These are phyloP conservation scores for Kregervanrija delftensis DNA, from an alignment of 805 yeast species.

Conservation along the genomic window DNA sequence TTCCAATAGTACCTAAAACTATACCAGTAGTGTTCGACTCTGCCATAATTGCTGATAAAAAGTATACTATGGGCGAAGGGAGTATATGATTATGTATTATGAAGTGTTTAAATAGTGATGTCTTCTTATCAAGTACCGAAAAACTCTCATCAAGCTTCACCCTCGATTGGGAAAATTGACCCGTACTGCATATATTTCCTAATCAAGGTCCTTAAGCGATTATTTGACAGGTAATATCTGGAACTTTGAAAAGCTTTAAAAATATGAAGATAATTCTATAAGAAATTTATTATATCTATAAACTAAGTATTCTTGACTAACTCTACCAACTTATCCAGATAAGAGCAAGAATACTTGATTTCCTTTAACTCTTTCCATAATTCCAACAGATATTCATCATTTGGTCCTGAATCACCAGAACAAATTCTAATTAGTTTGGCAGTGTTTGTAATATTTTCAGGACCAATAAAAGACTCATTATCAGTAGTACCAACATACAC, in stretches of 20 bases:
- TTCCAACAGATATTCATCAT: slow-evolving; percentile 58
- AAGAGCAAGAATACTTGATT: slow-evolving; percentile 36
- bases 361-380: slow-evolving; percentile 44
- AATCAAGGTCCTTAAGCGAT: too few relatives aligned
- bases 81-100: background rate
- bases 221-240: too few relatives aligned
- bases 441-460: slow-evolving; percentile 53
- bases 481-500: slow-evolving; percentile 81
- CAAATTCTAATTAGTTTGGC: slow-evolving; percentile 52
- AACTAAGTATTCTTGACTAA: slow-evolving; percentile 1
- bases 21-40: slow-evolving; percentile 46
- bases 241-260: too few relatives aligned
- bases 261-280: too few relatives aligned
- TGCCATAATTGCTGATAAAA: slow-evolving; percentile 10
- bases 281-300: too few relatives aligned
- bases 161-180: too few relatives aligned
- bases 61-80: too few relatives aligned
- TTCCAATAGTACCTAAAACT: slow-evolving; percentile 81
- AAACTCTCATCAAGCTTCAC: too few relatives aligned
- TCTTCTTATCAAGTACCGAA: too few relatives aligned
- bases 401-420: slow-evolving; percentile 77
- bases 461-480: slow-evolving; percentile 81
- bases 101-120: too few relatives aligned
- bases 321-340: slow-evolving; percentile 28
- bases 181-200: too few relatives aligned